Base-by-base conservation (phyloP, 78 protist species). In the Dictyostelium citrinum region DNA sequence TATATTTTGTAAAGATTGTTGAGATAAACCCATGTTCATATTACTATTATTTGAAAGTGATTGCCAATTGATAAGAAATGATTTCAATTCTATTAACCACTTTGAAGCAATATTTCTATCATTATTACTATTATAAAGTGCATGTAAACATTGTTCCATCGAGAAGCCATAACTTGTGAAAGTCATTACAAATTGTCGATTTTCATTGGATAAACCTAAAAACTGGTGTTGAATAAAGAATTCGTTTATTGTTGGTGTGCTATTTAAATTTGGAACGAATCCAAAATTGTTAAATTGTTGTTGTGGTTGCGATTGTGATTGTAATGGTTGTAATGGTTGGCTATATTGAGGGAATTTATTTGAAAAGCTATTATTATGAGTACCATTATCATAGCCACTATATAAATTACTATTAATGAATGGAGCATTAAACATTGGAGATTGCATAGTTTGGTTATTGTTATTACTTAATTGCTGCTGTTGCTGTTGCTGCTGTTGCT, bases 111-210 rank as follows among this genome's bases (percentile, higher is more conserved):
- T 31, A 31, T 70, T 16, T 16, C 72, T 72, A 67, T 88, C 93
- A 78, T 88, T 81, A 68, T 88, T 88, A 3, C 81, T 67, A 14
- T 64, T 68, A n/a, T 29, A 76, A 16, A 88, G 71, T 12, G 93
- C 84, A 49, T 88, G 81, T 6, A 88, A 35, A 67, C 84, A 78
- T 78, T 88, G 93, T 22, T 88, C 93, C 46, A 88, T 33, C 16
- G 93, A 67, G 51, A 78, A 88, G 9, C 93, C 93, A 43, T 88
- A 83, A 78, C 71, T 79, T 20, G 72, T 14, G 55, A n/a, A 88
- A 6, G 93, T 67, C 3, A 78, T 61, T 0, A 88, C 61, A 46
- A 88, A 88, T 31, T 49, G 70, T 1, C 81, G 9, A 55, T 71
- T 77, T 43, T 85, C 92, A 20, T 41, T n/a, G 11, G 90, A 75